These are phyloP conservation scores for Wallemia ichthyophaga DNA, from an alignment of 1,284 basidiomycete species.

Conservation along the genomic window DNA sequence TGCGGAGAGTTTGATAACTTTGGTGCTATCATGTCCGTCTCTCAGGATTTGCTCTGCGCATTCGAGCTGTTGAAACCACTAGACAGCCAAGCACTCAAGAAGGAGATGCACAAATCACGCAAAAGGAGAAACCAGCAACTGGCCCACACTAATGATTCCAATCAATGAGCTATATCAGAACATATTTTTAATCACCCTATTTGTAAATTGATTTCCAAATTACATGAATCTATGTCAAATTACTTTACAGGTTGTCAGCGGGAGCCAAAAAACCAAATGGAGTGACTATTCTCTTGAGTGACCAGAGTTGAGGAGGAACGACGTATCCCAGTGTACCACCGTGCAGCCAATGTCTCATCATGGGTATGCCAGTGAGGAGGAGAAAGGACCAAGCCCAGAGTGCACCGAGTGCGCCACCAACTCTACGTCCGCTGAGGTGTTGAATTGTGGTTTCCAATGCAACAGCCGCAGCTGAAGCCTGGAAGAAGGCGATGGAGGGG, in stretches of 20 bases:
- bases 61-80: conserved; percentile 92
- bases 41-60: conserved; percentile 84
- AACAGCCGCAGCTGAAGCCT: neutral
- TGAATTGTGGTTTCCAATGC: neutral
- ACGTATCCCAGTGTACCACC: neutral
- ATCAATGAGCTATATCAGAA: neutral
- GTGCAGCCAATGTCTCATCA: neutral
- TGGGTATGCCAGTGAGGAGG: neutral
- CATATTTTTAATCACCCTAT: neutral
- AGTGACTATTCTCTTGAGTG: neutral
- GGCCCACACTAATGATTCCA: neutral
- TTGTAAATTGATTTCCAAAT: neutral
- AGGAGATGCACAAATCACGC: conserved; percentile 67
- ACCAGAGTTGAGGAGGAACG: neutral
- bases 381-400: neutral
- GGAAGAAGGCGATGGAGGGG: neutral
- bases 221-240: neutral
- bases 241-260: neutral
- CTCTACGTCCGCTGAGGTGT: neutral
- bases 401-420: neutral
- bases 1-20: conserved; percentile 97
- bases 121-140: conserved; percentile 1
- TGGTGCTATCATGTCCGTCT: conserved; percentile 60
- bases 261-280: neutral
- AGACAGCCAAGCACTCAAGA: conserved; percentile 76